Base-by-base conservation (phyloP, 108 stramenopile species). In the Cylindrotheca fusiformis region DNA sequence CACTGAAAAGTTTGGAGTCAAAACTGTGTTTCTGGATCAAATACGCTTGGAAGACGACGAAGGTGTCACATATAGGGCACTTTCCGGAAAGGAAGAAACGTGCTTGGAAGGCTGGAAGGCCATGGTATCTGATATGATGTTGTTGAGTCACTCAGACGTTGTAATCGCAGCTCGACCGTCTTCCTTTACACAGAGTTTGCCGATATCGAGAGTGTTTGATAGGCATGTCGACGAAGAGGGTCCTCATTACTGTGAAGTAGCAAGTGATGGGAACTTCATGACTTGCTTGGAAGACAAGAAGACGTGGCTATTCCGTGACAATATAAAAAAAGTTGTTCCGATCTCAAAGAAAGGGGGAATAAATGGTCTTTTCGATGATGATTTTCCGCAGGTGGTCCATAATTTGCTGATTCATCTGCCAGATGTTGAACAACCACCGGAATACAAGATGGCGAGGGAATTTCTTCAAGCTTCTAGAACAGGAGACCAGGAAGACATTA, bases 121-220 rank as follows among this genome's bases (percentile, higher is more conserved):
- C 32, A 72, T 72, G 62, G 17, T 73, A 33, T 28, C 61, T 2
- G 80, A 81, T 55, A 53, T 58, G 44, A 75, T 81, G 27, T 17
- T 77, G 46, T 48, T 81, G 50, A 75, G 80, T 28, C 59, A 77
- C 22, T 59, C 72, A 2, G 69, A 81, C 65, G 65, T 81, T 20
- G 55, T 81, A 21, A 32, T 81, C 31, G 80, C 80, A 17, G 73
- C 73, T 29, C 48, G 64, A 25, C 46, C 68, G 20, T 75, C 73
- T 17, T 55, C 76, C 3, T 81, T 81, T 52, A 81, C 80, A 31
- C 80, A 81, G 60, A 68, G 67, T 27, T 30, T 81, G 52, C 76
- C 80, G 52, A 19, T 81, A 20, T 62, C 80, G 12, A 48, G 76
- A 58, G 56, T 70, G 24, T 75, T 81, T 46, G 61, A 75, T 56